Conservation (phyloP, 176 grass and related monocot genomes). For the Zea mays region DNA sequence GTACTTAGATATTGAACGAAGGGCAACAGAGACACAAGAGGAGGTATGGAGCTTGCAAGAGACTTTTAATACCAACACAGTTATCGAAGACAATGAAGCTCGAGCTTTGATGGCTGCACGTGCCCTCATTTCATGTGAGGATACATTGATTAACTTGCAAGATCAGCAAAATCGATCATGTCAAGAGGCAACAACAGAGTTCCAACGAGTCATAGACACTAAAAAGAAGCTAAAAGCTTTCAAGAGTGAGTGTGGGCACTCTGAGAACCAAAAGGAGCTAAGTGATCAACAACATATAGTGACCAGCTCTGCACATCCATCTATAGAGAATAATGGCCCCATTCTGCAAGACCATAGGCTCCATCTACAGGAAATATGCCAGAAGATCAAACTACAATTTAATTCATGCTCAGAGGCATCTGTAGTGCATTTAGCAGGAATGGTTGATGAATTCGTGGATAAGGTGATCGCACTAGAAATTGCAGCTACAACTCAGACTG, state of each 20-base stretch:
- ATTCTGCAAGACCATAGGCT: conserved; percentile 33
- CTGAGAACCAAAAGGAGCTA: conserved; percentile 33
- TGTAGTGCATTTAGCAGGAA: conserved; percentile 55
- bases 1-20: conserved; percentile 72
- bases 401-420: conserved; percentile 46
- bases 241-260: conserved; percentile 46
- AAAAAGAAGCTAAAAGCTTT: conserved; percentile 61
- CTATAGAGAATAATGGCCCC: conserved; percentile 7
- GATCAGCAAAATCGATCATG: conserved; percentile 50
- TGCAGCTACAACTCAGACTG: conserved; percentile 48
- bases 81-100: conserved; percentile 86
- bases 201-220: conserved; percentile 47
- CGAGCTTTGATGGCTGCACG: conserved; percentile 80
- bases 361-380: conserved; percentile 47
- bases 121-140: conserved; percentile 77
- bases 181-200: conserved; percentile 58
- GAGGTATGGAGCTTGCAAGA: conserved; percentile 80
- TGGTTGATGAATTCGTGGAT: conserved; percentile 60
- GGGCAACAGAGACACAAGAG: conserved; percentile 60
- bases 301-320: not conserved
- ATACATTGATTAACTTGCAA: conserved; percentile 70
- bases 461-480: conserved; percentile 61
- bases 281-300: conserved; percentile 26
- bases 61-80: conserved; percentile 50
- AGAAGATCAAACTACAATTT: conserved; percentile 56